Base-by-base conservation (phyloP, 1,284 basidiomycete species). In the Rugosomyces carneus region DNA sequence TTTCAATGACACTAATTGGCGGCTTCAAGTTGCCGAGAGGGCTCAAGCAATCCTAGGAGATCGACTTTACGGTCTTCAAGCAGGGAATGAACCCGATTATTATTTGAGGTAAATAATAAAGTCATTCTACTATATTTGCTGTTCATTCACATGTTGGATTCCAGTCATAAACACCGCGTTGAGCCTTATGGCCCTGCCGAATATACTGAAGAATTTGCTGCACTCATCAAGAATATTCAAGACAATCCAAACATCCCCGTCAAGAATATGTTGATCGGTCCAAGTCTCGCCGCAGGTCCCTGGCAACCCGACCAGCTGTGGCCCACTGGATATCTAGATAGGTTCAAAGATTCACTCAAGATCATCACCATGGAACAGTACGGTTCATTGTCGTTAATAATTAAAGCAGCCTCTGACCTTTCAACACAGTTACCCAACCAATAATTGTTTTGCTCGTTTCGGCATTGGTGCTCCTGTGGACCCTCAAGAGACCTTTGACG, bases 51-150 rank as follows among this genome's bases (percentile, higher is more conserved):
- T 84, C 49, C 65, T 87, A 0, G 83, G 84, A 0, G 60, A 71
- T 40, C 67, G 71, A 45, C 67, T 86, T 11, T 63, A 79, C 20
- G 81, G 77, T 2, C 63, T 83, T 15, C 75, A 81, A 58, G 72
- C 71, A 1, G 83, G 80, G 10, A 89, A 89, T 58, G 85, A 88
- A 60, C 85, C 85, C 3, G 84, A 88, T 63, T 68, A 85, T 53
- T 86, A 78, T 54, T 57, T 66, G 0, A 40, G 56, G 42, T 68
- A 66, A 40, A 54, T 26, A 26, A 5, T 5, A 26, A 26, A n/a
- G n/a, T n/a, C n/a, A n/a, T n/a, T n/a, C n/a, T 26, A 26, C 8
- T 58, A 26, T 15, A 13, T 2, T 21, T 24, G 11, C 15, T 24
- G n/a, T 11, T 5, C 3, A 13, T 9, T 29, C 19, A 31, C 13